Conservation (phyloP, 2,329 filamentous ascomycete species). For the Rutstroemia sp. region DNA sequence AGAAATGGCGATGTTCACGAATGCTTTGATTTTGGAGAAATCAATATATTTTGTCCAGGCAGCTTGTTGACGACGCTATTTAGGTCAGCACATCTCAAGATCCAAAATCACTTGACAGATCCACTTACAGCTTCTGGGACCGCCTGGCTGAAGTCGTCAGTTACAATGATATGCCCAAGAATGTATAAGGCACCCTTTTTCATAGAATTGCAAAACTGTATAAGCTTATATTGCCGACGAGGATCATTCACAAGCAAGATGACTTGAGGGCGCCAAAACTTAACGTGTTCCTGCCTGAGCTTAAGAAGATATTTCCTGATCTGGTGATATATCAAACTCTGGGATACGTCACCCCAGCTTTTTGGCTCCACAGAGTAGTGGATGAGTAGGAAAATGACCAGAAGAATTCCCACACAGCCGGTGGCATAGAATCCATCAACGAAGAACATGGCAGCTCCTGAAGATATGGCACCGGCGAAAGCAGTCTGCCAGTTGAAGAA, state of each 20-base stretch:
- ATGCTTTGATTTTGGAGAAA: slow-evolving; percentile 79
- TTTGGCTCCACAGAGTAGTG: slow-evolving; percentile 83
- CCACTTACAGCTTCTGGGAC: slow-evolving; percentile 59
- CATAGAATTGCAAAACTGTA: slow-evolving; percentile 85
- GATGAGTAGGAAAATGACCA: slow-evolving; percentile 75
- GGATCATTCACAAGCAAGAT: slow-evolving; percentile 78
- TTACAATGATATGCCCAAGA: slow-evolving; percentile 81
- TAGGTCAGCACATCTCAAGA: not conserved
- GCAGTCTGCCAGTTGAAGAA: slow-evolving; percentile 87
- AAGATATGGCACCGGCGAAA: slow-evolving; percentile 64
- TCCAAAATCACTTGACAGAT: not conserved
- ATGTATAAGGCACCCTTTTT: slow-evolving; percentile 82
- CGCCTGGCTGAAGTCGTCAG: slow-evolving; percentile 69
- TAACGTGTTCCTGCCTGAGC: slow-evolving; percentile 82
- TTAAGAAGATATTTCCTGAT: slow-evolving; percentile 80
- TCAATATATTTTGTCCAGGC: slow-evolving; percentile 81
- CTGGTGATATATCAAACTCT: slow-evolving; percentile 82
- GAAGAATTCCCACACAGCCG: slow-evolving; percentile 63
- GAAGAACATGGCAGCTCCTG: slow-evolving; percentile 80
- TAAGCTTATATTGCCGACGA: slow-evolving; percentile 71
- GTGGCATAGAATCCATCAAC: slow-evolving; percentile 77
- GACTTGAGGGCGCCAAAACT: slow-evolving; percentile 88
- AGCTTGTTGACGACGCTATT: slow-evolving; percentile 60
- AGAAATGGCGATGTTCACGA: slow-evolving; percentile 79
- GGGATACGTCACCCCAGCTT: slow-evolving; percentile 83